These are phyloP conservation scores for Biancaea sappan DNA, from an alignment of 306 rosid species.

Conservation along the genomic window DNA sequence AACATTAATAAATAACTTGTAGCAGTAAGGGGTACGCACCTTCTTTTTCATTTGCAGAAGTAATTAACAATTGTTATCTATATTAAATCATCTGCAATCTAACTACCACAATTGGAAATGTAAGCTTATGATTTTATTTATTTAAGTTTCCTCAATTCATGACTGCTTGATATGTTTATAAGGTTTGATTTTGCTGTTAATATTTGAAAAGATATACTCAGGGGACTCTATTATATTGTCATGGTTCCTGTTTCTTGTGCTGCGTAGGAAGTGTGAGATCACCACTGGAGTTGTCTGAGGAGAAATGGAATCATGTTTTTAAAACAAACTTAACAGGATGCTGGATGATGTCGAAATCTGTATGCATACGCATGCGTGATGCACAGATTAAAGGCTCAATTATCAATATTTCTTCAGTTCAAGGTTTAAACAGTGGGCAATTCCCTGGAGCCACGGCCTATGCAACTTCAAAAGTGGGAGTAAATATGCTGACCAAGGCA, in stretches of 20 bases:
- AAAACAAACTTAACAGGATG: constrained; percentile 67
- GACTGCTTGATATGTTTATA: background rate
- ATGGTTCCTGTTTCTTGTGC: background rate
- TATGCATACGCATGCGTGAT: constrained; percentile 59
- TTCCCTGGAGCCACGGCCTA: constrained; percentile 72
- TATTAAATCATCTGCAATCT: background rate
- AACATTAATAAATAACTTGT: background rate
- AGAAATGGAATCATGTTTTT: constrained; percentile 65
- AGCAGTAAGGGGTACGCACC: background rate
- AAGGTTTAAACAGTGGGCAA: constrained; percentile 62
- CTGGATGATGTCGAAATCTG: constrained; percentile 76
- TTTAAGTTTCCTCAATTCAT: background rate
- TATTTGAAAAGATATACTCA: background rate
- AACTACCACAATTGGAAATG: background rate
- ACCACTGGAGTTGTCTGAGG: constrained; percentile 57
- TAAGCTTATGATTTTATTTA: no score
- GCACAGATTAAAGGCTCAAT: constrained; percentile 57
- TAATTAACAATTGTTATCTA: background rate
- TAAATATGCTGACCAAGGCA: constrained; percentile 67
- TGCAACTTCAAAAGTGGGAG: constrained; percentile 57
- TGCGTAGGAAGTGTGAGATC: constrained; percentile 63
- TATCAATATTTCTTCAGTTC: constrained; percentile 71
- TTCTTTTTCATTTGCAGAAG: background rate
- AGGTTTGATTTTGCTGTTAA: background rate
- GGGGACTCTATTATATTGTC: background rate